Evolutionary conservation across 345 rosid species (phyloP), one percentile per base, ranked within the genome.

Genomic region (Arabidopsis arenosa): DNA sequence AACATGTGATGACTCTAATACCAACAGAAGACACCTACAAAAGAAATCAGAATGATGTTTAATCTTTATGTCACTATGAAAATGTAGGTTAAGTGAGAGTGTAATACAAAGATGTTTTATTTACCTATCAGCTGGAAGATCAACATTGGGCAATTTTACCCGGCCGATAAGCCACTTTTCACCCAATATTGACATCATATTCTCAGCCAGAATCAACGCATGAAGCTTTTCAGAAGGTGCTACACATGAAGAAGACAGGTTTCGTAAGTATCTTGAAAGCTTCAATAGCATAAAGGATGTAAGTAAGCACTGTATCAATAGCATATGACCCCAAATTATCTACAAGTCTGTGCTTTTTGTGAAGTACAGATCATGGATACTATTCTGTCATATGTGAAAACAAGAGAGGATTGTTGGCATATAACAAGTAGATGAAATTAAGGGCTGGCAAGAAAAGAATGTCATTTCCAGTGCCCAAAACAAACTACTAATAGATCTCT

Each of bases 201-300:
- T 83, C 72, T 94, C 96, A 15, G 96, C 95, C 79, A 94, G 79
- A 83, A 92, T 83, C 75, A 92, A 90, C 40, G 95, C 96, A 36
- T 88, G 89, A 60, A 90, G 82, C 83, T 80, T 94, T 63, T 94
- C 97, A 7, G 87, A 82, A 73, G 97, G 95, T 23, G 92, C 98
- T 93, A 83, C 61, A 73, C 35, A 74, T 74, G 41, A 79, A 53
- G n/a, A 79, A 73, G 57, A 58, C 63, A 64, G 14, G 72, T 64
- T 39, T 28, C 6, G 37, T 71, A 64, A 65, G 72, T 64, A 53
- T 48, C 62, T 39, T 57, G 32, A 49, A 71, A 63, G 15, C 68
- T 75, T 79, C 66, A 79, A n/a, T n/a, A n/a, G n/a, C n/a, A n/a
- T n/a, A n/a, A n/a, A n/a, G n/a, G n/a, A n/a, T n/a, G n/a, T n/a